phyloP scores from a whole-genome alignment of 495 filamentous ascomycete species.

The Neurospora intermedia region DNA sequence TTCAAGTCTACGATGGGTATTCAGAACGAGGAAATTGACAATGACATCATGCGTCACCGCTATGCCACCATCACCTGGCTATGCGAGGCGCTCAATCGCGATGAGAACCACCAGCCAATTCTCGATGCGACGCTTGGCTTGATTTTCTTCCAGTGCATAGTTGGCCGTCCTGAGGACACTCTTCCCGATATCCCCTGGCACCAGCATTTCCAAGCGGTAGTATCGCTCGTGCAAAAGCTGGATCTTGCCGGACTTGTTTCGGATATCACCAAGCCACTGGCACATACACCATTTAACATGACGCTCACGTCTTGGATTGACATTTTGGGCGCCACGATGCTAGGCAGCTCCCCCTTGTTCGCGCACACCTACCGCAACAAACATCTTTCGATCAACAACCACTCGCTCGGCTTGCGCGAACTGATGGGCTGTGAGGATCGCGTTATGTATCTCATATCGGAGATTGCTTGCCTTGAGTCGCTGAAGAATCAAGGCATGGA shows the following conservation, averaged over 20 bases:
- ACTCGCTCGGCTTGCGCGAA: constrained; percentile 66
- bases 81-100: constrained; percentile 69
- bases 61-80: constrained; percentile 79
- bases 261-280: constrained; percentile 42
- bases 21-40: constrained; percentile 64
- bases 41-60: constrained; percentile 88
- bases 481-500: constrained; percentile 75
- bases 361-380: constrained; percentile 88
- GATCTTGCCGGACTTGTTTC: constrained; percentile 59
- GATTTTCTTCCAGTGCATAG: constrained; percentile 95
- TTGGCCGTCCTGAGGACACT: constrained; percentile 73
- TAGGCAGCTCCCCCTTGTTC: constrained; percentile 72
- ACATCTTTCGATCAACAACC: constrained; percentile 59
- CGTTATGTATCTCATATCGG: constrained; percentile 96
- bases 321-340: constrained; percentile 89
- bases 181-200: constrained; percentile 94
- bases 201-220: constrained; percentile 89
- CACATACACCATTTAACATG: constrained; percentile 87
- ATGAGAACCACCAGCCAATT: constrained; percentile 76
- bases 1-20: constrained; percentile 65
- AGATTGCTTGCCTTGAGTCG: constrained; percentile 90
- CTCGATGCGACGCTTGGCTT: constrained; percentile 90
- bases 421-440: constrained; percentile 97
- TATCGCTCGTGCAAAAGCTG: constrained; percentile 70
- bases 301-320: constrained; percentile 92